Conservation (phyloP, 2,329 filamentous ascomycete genomes). For the Colletotrichum chrysophilum region DNA sequence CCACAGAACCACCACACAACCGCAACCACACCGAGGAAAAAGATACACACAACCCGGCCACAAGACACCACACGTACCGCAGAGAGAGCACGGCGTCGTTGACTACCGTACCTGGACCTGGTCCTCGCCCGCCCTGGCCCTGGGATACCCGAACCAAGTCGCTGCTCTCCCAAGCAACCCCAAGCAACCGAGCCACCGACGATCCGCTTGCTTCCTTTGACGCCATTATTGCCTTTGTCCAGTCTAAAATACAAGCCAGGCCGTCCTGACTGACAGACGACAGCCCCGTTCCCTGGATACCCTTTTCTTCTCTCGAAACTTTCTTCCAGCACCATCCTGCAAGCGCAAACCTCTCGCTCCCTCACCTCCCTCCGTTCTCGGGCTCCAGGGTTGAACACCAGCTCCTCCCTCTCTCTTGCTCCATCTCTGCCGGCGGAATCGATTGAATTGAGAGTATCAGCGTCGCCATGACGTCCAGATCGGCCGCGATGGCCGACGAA, state of each 20-base stretch:
- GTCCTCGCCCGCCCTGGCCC: constrained; percentile 1
- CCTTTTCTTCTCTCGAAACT: constrained; percentile 21
- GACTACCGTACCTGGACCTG: not conserved
- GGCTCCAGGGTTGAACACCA: constrained; percentile 13
- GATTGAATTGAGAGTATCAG: not conserved
- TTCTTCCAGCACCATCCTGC: constrained; percentile 5
- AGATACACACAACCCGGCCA: not conserved
- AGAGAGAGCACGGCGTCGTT: not conserved
- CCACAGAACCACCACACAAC: constrained; percentile 8
- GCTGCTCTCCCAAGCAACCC: constrained; percentile 17
- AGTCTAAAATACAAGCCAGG: constrained; percentile 20
- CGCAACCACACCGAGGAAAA: not conserved
- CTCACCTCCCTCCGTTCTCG: constrained; percentile 16
- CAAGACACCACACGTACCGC: not conserved
- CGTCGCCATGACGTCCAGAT: constrained; percentile 18
- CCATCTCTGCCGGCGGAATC: constrained; percentile 2
- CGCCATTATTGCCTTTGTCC: constrained; percentile 1
- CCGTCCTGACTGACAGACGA: constrained; percentile 22
- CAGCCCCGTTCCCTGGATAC: constrained; percentile 19
- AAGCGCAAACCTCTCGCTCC: not conserved
- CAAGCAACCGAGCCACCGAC: not conserved
- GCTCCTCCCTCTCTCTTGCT: constrained; percentile 16
- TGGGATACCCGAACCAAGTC: constrained; percentile 4
- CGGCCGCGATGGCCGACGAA: constrained; percentile 58
- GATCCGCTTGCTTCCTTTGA: constrained; percentile 17